A percentile compares a stretch with the other conserved stretches of the same genome.
Evolutionary conservation across 768 basidiomycete genomes (phyloP).

Genomic region (Rhodotorula kratochvilovae): DNA sequence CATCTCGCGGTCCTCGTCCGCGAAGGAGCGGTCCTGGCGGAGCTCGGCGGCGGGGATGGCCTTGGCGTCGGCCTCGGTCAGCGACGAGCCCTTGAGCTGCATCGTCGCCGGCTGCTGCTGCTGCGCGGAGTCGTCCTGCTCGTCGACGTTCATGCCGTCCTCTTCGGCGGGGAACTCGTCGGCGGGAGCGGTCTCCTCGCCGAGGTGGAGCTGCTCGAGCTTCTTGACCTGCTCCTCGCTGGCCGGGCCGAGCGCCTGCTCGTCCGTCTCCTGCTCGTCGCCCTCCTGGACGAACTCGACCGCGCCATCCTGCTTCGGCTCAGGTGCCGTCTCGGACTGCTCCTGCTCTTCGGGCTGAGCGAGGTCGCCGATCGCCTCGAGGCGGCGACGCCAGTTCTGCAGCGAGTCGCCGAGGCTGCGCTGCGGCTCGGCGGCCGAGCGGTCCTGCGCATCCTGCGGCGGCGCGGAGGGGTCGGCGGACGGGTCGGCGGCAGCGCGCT

Average conservation of each 20-base stretch:
- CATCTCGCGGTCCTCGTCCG: constrained; percentile 43
- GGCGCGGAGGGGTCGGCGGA: constrained; percentile 23
- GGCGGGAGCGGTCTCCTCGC: constrained; percentile 69
- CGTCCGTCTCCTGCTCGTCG: constrained; percentile 61
- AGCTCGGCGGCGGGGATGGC: constrained; percentile 46
- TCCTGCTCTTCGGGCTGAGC: constrained; percentile 48
- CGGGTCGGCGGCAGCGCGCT: constrained; percentile 28
- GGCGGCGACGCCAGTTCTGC: constrained; percentile 73
- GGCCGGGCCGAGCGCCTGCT: constrained; percentile 80
- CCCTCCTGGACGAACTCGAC: constrained; percentile 74
- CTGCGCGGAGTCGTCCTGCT: constrained; percentile 32
- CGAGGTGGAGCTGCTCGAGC: constrained; percentile 70
- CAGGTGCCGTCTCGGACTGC: constrained; percentile 48
- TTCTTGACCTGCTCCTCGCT: constrained; percentile 76
- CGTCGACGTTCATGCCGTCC: constrained; percentile 33
- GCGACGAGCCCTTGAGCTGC: constrained; percentile 36
- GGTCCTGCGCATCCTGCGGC: constrained; percentile 15
- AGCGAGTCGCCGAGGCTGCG: constrained; percentile 79
- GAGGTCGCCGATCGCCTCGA: constrained; percentile 69
- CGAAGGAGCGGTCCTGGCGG: constrained; percentile 28
- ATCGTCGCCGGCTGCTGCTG: constrained; percentile 28
- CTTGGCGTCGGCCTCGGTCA: constrained; percentile 45
- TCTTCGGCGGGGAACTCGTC: constrained; percentile 73
- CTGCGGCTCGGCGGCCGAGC: constrained; percentile 25
- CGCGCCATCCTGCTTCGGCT: constrained; percentile 42